Conservation (phyloP, 108 stramenopile species). For the Schizochytrium sp. region DNA sequence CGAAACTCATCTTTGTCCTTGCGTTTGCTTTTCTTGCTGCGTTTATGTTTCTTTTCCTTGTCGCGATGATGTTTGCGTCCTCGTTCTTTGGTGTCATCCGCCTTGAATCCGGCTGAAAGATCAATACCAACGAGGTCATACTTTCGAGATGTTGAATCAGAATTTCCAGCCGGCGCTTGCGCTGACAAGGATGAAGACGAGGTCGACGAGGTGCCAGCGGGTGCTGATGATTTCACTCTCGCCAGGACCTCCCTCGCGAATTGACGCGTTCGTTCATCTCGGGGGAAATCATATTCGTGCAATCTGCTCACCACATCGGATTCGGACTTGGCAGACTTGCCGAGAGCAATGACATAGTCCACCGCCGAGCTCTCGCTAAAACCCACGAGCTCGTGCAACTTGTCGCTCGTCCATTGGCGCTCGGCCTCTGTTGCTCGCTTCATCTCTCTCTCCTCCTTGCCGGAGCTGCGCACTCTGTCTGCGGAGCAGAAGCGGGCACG, state of each 20-base stretch:
- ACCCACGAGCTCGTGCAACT: neutral
- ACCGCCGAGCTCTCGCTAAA: neutral
- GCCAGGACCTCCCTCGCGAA: neutral
- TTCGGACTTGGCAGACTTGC: neutral
- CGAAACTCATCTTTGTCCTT: neutral
- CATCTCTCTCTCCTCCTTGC: too few relatives aligned
- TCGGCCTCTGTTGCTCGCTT: too few relatives aligned
- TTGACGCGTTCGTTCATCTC: neutral
- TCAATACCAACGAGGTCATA: neutral
- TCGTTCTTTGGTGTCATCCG: neutral
- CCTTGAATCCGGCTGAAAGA: neutral
- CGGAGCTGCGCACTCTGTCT: too few relatives aligned
- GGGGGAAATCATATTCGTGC: neutral
- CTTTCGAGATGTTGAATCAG: neutral
- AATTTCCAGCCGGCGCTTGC: neutral
- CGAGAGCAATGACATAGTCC: neutral
- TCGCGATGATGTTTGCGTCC: neutral
- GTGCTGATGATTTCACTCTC: neutral
- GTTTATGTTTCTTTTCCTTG: neutral
- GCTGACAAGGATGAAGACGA: neutral
- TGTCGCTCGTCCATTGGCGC: neutral
- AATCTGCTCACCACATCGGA: neutral
- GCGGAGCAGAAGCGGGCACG: too few relatives aligned
- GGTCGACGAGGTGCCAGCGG: neutral
- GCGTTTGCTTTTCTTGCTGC: neutral